Percentiles rank a stretch among this genome's conserved stretches.
Conservation (phyloP, 2,329 filamentous ascomycete genomes). For the Leptosphaerulina australis region DNA sequence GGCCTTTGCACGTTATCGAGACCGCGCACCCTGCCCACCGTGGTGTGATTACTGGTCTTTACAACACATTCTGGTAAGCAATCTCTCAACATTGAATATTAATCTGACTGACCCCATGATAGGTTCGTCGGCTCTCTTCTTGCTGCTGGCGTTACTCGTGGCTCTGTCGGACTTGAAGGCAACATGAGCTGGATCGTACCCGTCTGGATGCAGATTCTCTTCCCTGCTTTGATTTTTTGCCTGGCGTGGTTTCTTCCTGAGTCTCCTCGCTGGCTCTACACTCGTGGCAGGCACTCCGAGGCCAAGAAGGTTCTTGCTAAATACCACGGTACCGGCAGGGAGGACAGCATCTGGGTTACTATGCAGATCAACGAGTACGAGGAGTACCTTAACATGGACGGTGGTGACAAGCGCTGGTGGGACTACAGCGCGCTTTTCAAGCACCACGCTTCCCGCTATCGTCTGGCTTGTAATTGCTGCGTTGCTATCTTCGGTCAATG, state of each 20-base stretch:
- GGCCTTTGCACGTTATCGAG: slow-evolving; percentile 68
- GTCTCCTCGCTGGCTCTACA: slow-evolving; percentile 60
- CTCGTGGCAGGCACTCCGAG: slow-evolving; percentile 61
- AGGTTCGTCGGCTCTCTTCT: slow-evolving; percentile 50
- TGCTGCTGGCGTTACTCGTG: slow-evolving; percentile 35
- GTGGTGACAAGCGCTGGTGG: slow-evolving; percentile 43
- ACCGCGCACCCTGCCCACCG: slow-evolving; percentile 67
- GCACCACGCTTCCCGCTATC: slow-evolving; percentile 37
- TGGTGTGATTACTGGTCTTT: slow-evolving; percentile 66
- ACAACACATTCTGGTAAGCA: slow-evolving; percentile 56
- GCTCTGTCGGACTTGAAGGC: slow-evolving; percentile 23
- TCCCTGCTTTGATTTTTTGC: slow-evolving; percentile 51
- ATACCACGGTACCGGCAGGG: slow-evolving; percentile 60
- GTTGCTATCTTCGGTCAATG: slow-evolving; percentile 52
- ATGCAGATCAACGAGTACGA: slow-evolving; percentile 49
- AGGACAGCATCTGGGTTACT: slow-evolving; percentile 40
- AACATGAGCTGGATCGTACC: slow-evolving; percentile 56
- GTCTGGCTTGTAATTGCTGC: slow-evolving; percentile 47
- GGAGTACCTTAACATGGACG: slow-evolving; percentile 36
- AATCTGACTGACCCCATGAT: background rate
- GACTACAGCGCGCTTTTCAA: slow-evolving; percentile 41
- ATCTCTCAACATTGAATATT: slow-evolving; percentile 56
- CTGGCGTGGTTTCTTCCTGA: slow-evolving; percentile 63
- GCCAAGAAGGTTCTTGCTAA: slow-evolving; percentile 63
- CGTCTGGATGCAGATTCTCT: slow-evolving; percentile 43